A percentile compares a stretch with the other conserved stretches of the same genome.
Evolutionary conservation across 768 basidiomycete species (phyloP).

Genomic region (Arthromyces matolae): DNA sequence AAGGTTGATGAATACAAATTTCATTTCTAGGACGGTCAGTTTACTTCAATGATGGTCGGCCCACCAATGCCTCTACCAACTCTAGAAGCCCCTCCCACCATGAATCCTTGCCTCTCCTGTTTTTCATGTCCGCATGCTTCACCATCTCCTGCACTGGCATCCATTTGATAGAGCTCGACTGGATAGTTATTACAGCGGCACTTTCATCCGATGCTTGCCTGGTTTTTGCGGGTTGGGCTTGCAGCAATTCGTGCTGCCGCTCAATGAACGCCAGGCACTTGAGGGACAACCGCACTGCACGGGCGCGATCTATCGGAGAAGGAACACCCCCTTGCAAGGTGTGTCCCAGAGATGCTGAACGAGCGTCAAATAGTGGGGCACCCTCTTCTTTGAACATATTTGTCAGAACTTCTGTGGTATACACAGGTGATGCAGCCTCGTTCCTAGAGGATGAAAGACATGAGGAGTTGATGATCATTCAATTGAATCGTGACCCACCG

Average conservation of each 20-base stretch:
- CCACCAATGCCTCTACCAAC: constrained; percentile 72
- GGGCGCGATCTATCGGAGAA: constrained; percentile 89
- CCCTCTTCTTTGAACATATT: constrained; percentile 97
- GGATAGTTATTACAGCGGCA: constrained; percentile 90
- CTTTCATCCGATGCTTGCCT: constrained; percentile 58
- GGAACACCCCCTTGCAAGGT: constrained; percentile 95
- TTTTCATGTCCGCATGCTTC: constrained; percentile 84
- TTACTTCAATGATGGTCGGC: constrained; percentile 53
- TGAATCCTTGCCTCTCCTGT: constrained; percentile 69
- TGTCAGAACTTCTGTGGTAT: constrained; percentile 87
- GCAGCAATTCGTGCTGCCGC: constrained; percentile 60
- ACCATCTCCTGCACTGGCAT: constrained; percentile 84
- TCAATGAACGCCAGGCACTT: constrained; percentile 96
- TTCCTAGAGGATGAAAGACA: constrained; percentile 45
- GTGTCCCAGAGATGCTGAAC: constrained; percentile 94
- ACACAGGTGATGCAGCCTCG: constrained; percentile 83
- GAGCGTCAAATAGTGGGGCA: constrained; percentile 85
- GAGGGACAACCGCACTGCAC: constrained; percentile 84
- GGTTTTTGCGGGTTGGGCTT: constrained; percentile 45
- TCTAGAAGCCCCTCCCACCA: constrained; percentile 78
- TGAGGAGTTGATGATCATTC: background rate
- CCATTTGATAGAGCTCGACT: constrained; percentile 76
- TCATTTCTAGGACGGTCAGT: constrained; percentile 16
- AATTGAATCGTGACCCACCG: constrained; percentile 47
- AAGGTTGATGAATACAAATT: constrained; percentile 3